These are phyloP conservation scores for Ogataea glucozyma DNA, from an alignment of 805 yeast species.

Conservation along the genomic window DNA sequence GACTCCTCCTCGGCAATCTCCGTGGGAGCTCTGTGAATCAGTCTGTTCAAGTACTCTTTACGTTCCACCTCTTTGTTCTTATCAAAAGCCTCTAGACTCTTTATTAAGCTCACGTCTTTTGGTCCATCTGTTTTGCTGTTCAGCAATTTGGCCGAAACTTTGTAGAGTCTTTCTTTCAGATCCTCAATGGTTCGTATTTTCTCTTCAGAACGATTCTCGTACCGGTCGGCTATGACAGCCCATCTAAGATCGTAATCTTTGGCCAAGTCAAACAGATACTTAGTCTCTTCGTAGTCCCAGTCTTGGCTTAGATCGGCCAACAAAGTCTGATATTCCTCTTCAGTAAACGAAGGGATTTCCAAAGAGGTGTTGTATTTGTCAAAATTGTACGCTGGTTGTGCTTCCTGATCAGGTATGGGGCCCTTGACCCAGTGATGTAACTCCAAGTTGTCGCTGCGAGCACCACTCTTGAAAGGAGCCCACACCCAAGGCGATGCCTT, in stretches of 20 bases:
- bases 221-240: conserved; percentile 67
- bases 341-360: conserved; percentile 68
- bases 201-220: conserved; percentile 41
- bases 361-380: conserved; percentile 71
- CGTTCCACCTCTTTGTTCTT: conserved; percentile 74
- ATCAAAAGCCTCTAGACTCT: conserved; percentile 62
- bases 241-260: conserved; percentile 61
- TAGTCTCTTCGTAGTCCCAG: conserved; percentile 81
- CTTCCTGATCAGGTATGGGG: conserved; percentile 34
- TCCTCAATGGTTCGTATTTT: conserved; percentile 67
- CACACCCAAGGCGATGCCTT: conserved; percentile 84
- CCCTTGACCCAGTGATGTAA: conserved; percentile 90
- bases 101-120: conserved; percentile 50
- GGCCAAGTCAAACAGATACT: conserved; percentile 73
- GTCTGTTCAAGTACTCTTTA: conserved; percentile 73
- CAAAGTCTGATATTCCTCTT: conserved; percentile 55
- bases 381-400: conserved; percentile 56
- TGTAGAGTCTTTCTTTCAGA: conserved; percentile 77
- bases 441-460: conserved; percentile 50
- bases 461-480: conserved; percentile 57
- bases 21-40: conserved; percentile 85
- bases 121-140: conserved; percentile 37
- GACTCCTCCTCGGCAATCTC: conserved; percentile 98
- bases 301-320: conserved; percentile 34
- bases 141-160: conserved; percentile 59